Evolutionary conservation across 192 early-diverging fungal genomes (phyloP), one percentile per base, ranked within the genome.

Genomic region (Geranomyces michiganensis): DNA sequence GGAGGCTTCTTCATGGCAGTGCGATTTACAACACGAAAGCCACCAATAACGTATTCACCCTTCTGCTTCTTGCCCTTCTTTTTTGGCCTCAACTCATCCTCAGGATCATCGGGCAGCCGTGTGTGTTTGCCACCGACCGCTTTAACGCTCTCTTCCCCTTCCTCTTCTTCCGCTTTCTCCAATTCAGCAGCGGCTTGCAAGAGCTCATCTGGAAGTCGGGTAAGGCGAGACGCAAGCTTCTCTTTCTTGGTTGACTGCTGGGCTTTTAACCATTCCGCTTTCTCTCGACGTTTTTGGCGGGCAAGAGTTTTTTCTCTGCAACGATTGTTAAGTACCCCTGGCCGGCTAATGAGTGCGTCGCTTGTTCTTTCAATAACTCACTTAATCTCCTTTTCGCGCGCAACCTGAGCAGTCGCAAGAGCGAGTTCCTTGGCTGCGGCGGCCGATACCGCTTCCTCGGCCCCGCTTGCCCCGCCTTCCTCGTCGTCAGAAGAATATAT

Each of bases 401-500:
- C 58, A 32, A 33, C 58, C 31, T 60, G 29, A 6, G 24, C 58
- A 8, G 58, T 29, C 15, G 31, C 27, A 17, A 27, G 58, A 60
- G 58, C 58, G 17, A 27, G 21, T 17, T 60, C 58, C 19, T 29
- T 26, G 21, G 58, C 58, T 4, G 58, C 29, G 15, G 29, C 31
- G 21, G 31, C 58, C 5, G 58, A 60, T 8, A 60, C 58, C 8
- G 31, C 58, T 29, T 60, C 58, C 31, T 60, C 58, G 7, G 21
- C 58, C 29, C 29, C 58, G 24, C 51, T 53, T 2, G 24, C 51
- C 2, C 27, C 58, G 4, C 30, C 58, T 8, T 60, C 58, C 6
- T 60, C 58, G 58, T 60, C 58, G 58, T 60, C 58, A 29, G 58
- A 60, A 2, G 58, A 60, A 60, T 60, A 60, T 3, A 60, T 29